Conservation (phyloP, 2,329 filamentous ascomycete genomes). For the Diplodia sapinea region DNA sequence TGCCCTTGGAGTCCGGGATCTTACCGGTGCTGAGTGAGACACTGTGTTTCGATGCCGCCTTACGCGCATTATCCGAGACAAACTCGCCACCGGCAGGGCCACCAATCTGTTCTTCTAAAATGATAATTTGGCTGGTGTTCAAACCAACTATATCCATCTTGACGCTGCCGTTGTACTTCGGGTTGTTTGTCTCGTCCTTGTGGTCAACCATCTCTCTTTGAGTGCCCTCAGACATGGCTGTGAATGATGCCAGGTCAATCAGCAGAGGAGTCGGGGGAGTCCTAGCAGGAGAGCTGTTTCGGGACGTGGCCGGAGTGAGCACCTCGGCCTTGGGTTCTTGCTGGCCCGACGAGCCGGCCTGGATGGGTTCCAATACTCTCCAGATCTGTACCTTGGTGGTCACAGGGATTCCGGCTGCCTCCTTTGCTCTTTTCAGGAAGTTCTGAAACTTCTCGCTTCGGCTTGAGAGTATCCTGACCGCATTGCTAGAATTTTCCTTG, state of each 20-base stretch:
- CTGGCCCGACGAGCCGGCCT: conserved; percentile 42
- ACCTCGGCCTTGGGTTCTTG: conserved; percentile 42
- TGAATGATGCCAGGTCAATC: conserved; percentile 68
- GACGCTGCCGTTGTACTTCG: conserved; percentile 77
- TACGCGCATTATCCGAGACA: conserved; percentile 56
- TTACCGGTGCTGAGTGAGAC: conserved; percentile 52
- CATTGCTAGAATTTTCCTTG: conserved; percentile 65
- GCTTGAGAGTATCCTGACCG: conserved; percentile 73
- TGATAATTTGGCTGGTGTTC: conserved; percentile 73
- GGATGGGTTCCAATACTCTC: conserved; percentile 63
- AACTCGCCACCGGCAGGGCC: conserved; percentile 61
- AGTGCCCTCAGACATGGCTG: conserved; percentile 64
- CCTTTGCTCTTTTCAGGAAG: conserved; percentile 79
- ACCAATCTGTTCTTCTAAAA: conserved; percentile 80
- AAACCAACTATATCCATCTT: conserved; percentile 71
- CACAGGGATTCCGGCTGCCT: conserved; percentile 68
- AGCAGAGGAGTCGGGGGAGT: conserved; percentile 59
- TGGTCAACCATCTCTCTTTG: conserved; percentile 69
- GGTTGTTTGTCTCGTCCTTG: conserved; percentile 73
- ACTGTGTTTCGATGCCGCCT: conserved; percentile 55
- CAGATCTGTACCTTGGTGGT: conserved; percentile 79
- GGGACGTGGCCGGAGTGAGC: conserved; percentile 52
- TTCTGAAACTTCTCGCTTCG: conserved; percentile 70
- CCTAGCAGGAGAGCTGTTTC: conserved; percentile 53
- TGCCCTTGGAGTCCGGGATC: conserved; percentile 34